Evolutionary conservation across 768 basidiomycete species (phyloP).

Genomic region (Tulasnella sp.): DNA sequence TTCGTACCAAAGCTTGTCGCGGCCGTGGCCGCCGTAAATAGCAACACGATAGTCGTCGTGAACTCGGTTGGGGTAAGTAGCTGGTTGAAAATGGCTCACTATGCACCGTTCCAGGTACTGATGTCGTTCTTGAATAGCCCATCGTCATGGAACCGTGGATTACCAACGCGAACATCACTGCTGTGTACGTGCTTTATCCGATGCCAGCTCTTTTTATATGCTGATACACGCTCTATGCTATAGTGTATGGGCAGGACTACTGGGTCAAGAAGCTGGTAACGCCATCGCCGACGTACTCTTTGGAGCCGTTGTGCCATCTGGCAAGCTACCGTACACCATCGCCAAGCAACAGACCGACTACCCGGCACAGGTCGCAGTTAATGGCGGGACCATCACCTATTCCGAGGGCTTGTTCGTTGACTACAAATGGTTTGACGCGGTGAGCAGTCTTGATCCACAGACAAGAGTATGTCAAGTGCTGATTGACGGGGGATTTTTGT

Average conservation of each 20-base stretch:
- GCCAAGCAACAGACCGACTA: conserved; percentile 30
- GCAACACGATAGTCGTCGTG: conserved; percentile 69
- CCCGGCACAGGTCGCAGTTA: conserved; percentile 21
- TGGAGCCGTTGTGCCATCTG: conserved; percentile 59
- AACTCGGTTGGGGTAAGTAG: conserved; percentile 52
- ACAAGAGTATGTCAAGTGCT: background rate
- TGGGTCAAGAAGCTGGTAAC: conserved; percentile 67
- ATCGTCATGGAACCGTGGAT: conserved; percentile 61
- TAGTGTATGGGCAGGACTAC: conserved; percentile 42
- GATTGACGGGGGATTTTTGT: background rate
- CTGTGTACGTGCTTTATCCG: conserved; percentile 41
- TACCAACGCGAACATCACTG: conserved; percentile 53
- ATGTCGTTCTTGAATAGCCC: conserved; percentile 26
- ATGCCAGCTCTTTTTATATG: background rate
- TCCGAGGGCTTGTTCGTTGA: conserved; percentile 51
- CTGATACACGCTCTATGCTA: conserved; percentile 24
- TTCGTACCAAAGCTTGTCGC: conserved; percentile 27
- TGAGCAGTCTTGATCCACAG: conserved; percentile 21
- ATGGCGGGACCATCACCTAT: conserved; percentile 54
- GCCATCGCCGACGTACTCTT: conserved; percentile 62
- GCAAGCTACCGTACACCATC: conserved; percentile 32
- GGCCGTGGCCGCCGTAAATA: conserved; percentile 53
- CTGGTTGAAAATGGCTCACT: background rate
- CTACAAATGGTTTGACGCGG: conserved; percentile 45
- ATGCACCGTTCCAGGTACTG: background rate